Evolutionary conservation across 2,329 filamentous ascomycete species (phyloP), one percentile per base, ranked within the genome.

Genomic region (Aspergillus sp.): DNA sequence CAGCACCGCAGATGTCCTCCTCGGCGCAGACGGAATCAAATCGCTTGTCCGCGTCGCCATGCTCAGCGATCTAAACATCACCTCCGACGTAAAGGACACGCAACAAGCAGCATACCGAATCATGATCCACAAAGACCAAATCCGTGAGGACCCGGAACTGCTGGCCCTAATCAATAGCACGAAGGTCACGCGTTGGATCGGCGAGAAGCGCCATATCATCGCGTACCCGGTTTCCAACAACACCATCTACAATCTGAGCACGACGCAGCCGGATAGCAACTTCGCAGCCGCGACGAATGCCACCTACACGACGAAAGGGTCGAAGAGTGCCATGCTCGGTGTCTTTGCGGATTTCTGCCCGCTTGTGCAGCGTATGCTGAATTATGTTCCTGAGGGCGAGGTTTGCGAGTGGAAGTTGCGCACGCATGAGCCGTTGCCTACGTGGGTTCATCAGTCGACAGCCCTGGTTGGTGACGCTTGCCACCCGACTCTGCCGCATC

Each of bases 381-480:
- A 85, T 59, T 75, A 85, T 15, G 85, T 87, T 0, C 84, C 84
- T 0, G 82, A 85, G 46, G 85, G 85, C n/a, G 84, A 86, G 61
- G 81, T 89, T 5, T 83, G 85, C 62, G 86, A 89, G 68, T 89
- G 86, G 84, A 86, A 85, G 62, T 73, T 89, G 45, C 77, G 84
- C 24, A 82, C 85, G 4, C 85, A 88, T 66, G 80, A 83, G 39
- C 85, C 85, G 0, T 71, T 89, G 4, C 81, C 82, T 0, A 86
- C 83, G 4, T 89, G 87, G 86, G 77, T 85, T 0, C 73, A 82
- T 39, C 79, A 80, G 11, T 76, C 72, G 11, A 74, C 78, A 2
- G 83, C 82, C 3, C 74, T 87, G 4, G 75, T 86, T 0, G 84
- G 84, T 19, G 84, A 87, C 65, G 82, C 84, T 1, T 85, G 83